Base-by-base conservation (phyloP, 441 rosid species). In the Hypseocharis bilobata region DNA sequence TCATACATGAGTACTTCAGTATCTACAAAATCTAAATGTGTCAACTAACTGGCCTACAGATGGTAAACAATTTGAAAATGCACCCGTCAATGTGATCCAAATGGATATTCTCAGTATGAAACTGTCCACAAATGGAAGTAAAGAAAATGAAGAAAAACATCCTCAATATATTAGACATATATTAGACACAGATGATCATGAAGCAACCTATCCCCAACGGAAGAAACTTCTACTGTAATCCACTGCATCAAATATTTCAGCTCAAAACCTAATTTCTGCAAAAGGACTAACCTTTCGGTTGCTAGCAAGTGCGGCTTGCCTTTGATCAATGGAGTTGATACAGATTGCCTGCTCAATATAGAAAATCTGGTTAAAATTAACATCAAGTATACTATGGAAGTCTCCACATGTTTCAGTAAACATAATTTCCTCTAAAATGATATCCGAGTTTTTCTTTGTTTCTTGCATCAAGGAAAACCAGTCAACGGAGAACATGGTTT, bases 241-340 rank as follows among this genome's bases (percentile, higher is more conserved):
- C 2, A 2, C 19, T 19, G n/a, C 5, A 30, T 34, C 60, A 34
- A 29, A 51, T 26, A 17, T 49, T 57, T 28, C 58, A 27, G 42
- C 44, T 61, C 23, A 47, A 40, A 70, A 59, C 62, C 55, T 72
- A 66, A 65, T 68, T 51, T 34, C 52, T 17, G 22, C 32, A 28
- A 4, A 42, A 62, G 65, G 62, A 77, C 89, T 77, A 71, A 93
- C 98, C 97, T 93, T 93, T 67, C 88, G 82, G 73, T 85, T 88
- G 88, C 95, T 86, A 57, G 98, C 86, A 67, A 90, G 72, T 71
- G 95, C 98, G 73, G 85, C 85, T 78, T 87, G 91, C 74, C 79
- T 70, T 81, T 86, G 85, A 76, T 83, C 75, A 70, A 80, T 72
- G 67, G 90, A 76, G 69, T 93, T 93, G 65, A 86, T 73, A 82